A percentile compares a stretch with the other conserved stretches of the same genome.
Conservation (phyloP, 345 rosid genomes). For the Leavenworthia alabamica region DNA sequence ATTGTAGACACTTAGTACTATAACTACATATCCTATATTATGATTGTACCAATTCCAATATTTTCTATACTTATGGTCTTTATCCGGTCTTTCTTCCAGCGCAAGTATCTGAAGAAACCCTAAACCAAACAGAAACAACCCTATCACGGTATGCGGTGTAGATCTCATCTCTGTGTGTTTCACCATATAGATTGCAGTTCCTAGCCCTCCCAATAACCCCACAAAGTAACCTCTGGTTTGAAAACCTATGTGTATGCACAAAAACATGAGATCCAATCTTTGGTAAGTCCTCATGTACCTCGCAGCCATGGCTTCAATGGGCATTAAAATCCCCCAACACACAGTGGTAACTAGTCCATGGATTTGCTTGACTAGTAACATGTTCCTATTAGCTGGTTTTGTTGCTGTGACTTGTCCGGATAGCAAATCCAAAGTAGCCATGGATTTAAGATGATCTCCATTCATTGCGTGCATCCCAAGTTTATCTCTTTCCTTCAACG, state of each 20-base stretch:
- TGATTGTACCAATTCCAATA: constrained; percentile 76
- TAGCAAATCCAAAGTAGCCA: constrained; percentile 50
- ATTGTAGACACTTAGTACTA: constrained; percentile 47
- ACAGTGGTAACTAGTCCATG: constrained; percentile 64
- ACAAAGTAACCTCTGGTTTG: constrained; percentile 50
- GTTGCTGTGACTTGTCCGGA: constrained; percentile 33
- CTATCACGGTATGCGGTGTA: background rate
- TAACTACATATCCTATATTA: constrained; percentile 45
- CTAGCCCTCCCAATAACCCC: constrained; percentile 38
- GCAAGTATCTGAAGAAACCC: background rate
- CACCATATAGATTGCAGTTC: constrained; percentile 18
- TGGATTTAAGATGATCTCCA: constrained; percentile 53
- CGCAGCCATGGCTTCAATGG: constrained; percentile 53
- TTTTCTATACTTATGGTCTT: constrained; percentile 55
- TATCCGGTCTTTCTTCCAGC: constrained; percentile 49
- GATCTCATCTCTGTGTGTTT: background rate
- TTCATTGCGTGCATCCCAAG: constrained; percentile 38
- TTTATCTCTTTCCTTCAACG: constrained; percentile 31
- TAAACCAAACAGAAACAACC: too few relatives aligned
- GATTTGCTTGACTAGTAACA: constrained; percentile 26
- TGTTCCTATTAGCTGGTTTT: constrained; percentile 26
- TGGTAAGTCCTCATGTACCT: constrained; percentile 64
- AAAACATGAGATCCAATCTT: constrained; percentile 50
- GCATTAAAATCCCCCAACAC: constrained; percentile 76
- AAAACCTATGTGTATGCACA: constrained; percentile 47